These are phyloP conservation scores for Pythium sp. DNA, from an alignment of 352 stramenopile genomes.

Conservation along the genomic window DNA sequence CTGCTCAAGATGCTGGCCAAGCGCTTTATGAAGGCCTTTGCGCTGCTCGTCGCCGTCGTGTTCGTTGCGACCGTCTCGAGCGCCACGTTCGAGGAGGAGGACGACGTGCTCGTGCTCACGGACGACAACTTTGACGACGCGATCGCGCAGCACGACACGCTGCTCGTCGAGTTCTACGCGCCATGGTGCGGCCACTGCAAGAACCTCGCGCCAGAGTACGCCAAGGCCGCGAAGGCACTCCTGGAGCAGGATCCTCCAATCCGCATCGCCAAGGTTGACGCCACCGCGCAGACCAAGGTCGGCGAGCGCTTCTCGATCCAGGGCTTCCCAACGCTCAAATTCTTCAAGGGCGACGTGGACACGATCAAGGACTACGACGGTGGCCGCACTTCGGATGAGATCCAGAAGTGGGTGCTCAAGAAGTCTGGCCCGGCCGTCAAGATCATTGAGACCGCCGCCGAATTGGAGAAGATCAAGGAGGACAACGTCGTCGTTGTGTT, in stretches of 20 bases:
- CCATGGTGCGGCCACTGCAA: constrained; percentile 96
- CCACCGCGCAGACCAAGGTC: constrained; percentile 78
- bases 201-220: constrained; percentile 88
- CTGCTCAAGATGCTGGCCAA: constrained; percentile 57
- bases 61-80: constrained; percentile 30
- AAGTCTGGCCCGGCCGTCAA: constrained; percentile 89
- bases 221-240: constrained; percentile 80
- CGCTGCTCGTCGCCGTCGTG: constrained; percentile 50
- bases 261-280: constrained; percentile 88
- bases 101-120: constrained; percentile 90
- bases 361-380: constrained; percentile 86
- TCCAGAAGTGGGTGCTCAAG: constrained; percentile 90
- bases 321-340: constrained; percentile 92
- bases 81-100: constrained; percentile 79
- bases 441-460: constrained; percentile 67
- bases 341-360: constrained; percentile 87
- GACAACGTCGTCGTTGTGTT: constrained; percentile 87
- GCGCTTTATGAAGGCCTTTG: constrained; percentile 38
- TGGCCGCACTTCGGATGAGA: constrained; percentile 81
- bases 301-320: constrained; percentile 79
- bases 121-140: constrained; percentile 91
- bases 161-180: constrained; percentile 94
- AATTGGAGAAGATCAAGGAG: constrained; percentile 78
- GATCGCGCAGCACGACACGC: constrained; percentile 73
- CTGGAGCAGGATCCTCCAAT: constrained; percentile 72